Evolutionary conservation across 2,329 filamentous ascomycete genomes (phyloP).

Genomic region (Alternaria arborescens): DNA sequence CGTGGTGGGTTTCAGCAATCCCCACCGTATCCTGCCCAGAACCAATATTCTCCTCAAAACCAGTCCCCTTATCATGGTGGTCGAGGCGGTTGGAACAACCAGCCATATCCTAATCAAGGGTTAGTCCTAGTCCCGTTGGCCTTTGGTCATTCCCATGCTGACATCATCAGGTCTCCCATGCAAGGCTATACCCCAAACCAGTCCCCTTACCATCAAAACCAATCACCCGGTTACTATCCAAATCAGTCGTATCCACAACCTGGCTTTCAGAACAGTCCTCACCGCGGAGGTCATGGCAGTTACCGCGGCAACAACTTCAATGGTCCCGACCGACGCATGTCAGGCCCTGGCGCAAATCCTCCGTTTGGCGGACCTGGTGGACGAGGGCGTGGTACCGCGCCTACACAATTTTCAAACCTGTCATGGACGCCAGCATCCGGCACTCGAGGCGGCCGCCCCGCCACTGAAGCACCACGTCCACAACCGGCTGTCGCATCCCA

Average conservation of each 20-base stretch:
- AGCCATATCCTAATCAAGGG: constrained; percentile 57
- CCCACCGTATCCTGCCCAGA: constrained; percentile 65
- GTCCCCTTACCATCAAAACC: constrained; percentile 61
- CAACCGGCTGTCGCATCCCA: constrained; percentile 27
- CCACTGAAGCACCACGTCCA: constrained; percentile 48
- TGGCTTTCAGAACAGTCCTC: constrained; percentile 58
- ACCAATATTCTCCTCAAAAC: constrained; percentile 68
- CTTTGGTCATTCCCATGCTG: constrained; percentile 15
- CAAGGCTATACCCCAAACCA: constrained; percentile 66
- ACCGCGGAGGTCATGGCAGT: constrained; percentile 61
- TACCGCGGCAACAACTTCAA: constrained; percentile 66
- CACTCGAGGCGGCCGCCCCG: constrained; percentile 61
- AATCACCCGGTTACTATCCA: constrained; percentile 58
- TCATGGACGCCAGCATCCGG: constrained; percentile 73
- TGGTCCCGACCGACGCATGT: constrained; percentile 55
- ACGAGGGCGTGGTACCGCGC: constrained; percentile 62
- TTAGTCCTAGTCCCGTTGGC: constrained; percentile 46
- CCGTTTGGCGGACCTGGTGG: constrained; percentile 54
- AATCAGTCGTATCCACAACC: constrained; percentile 65
- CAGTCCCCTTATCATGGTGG: constrained; percentile 67
- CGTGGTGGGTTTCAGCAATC: constrained; percentile 63
- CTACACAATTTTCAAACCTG: constrained; percentile 68
- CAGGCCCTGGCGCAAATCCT: constrained; percentile 52
- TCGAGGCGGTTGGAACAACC: constrained; percentile 63
- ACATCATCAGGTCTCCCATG: constrained; percentile 53